phyloP scores from a whole-genome alignment of 169 alveolate genomes.

The Eimeria maxima region DNA sequence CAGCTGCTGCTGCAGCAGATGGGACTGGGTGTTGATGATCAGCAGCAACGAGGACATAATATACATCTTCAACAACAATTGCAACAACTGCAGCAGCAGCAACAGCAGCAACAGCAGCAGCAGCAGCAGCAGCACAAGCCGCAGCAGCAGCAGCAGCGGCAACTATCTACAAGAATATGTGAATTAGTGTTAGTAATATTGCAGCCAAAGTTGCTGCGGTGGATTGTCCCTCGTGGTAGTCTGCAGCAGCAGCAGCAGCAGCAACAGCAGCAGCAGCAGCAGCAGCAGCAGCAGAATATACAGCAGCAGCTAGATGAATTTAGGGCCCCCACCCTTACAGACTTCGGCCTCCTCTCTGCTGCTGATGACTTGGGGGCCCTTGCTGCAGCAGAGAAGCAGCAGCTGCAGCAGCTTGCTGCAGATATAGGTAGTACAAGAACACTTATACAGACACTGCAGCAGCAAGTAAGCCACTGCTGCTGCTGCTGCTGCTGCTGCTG shows the following conservation, averaged over 20 bases:
- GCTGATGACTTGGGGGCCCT: not conserved
- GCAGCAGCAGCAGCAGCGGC: conserved; percentile 62
- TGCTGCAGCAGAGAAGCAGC: conserved; percentile 51
- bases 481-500: conserved; percentile 1
- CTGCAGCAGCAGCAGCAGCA: conserved; percentile 25
- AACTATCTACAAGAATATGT: conserved; percentile 46
- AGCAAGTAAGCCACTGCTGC: not conserved
- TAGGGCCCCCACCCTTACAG: conserved; percentile 1
- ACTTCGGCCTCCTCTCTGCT: conserved; percentile 56
- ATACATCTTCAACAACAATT: too few species aligned
- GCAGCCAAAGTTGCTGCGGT: conserved; percentile 81
- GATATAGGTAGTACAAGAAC: not conserved
- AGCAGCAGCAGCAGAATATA: conserved; percentile 41
- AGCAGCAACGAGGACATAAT: too few species aligned
- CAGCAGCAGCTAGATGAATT: conserved; percentile 41
- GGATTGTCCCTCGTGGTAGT: conserved; percentile 26
- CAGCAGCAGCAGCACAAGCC: conserved; percentile 70
- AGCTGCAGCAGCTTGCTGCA: conserved; percentile 46
- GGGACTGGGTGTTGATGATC: too few species aligned
- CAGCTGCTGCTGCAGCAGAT: not conserved
- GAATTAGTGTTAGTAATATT: conserved; percentile 42
- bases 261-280: conserved; percentile 49
- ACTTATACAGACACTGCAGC: conserved; percentile 4
- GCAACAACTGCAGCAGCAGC: conserved; percentile 21
- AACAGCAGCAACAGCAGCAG: conserved; percentile 45